Conservation (phyloP, 768 basidiomycete genomes). For the Suillus discolor region DNA sequence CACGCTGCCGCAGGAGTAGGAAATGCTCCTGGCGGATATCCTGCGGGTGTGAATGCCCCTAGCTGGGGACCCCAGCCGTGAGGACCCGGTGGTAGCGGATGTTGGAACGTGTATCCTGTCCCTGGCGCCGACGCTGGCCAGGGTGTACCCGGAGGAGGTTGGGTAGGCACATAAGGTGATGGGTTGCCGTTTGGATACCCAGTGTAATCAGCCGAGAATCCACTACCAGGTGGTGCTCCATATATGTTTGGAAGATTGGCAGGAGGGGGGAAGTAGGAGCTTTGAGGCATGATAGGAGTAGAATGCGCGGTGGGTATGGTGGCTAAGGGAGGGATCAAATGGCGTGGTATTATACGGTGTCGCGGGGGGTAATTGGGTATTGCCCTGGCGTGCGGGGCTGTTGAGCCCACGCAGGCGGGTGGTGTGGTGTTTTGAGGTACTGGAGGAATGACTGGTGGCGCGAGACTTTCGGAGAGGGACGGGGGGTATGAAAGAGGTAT, state of each 20-base stretch:
- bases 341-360: conserved; percentile 41
- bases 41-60: background rate
- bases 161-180: conserved; percentile 30
- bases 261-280: conserved; percentile 35
- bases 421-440: conserved; percentile 27
- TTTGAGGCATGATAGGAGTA: conserved; percentile 31
- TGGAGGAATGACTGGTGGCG: conserved; percentile 38
- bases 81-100: conserved; percentile 32
- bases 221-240: conserved; percentile 13
- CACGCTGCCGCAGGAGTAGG: conserved; percentile 29
- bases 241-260: conserved; percentile 29
- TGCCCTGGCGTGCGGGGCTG: conserved; percentile 34
- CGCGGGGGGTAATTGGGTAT: conserved; percentile 42
- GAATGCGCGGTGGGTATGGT: conserved; percentile 30
- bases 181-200: conserved; percentile 31
- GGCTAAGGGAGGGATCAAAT: conserved; percentile 39
- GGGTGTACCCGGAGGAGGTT: conserved; percentile 22
- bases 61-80: conserved; percentile 24
- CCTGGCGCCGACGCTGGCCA: conserved; percentile 16
- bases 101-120: conserved; percentile 31
- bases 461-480: conserved; percentile 35
- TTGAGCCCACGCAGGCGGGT: conserved; percentile 36
- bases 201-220: conserved; percentile 33
- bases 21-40: conserved; percentile 7
- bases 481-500: conserved; percentile 42